Evolutionary conservation across 345 rosid genomes (phyloP).

Genomic region (Lepidium didymum): DNA sequence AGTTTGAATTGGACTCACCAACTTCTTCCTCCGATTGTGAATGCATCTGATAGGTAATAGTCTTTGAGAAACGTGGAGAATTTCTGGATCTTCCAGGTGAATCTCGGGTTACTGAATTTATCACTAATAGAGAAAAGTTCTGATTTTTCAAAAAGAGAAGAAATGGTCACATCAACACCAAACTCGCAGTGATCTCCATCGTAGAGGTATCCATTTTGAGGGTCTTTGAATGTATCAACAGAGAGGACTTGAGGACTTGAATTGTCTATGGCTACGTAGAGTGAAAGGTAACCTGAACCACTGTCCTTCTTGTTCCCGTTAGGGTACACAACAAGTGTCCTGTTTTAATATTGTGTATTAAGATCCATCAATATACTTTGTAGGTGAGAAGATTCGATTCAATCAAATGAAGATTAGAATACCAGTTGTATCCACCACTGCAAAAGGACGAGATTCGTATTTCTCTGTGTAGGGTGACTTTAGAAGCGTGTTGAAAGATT

Average conservation of each 20-base stretch:
- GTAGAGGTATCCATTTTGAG: slow-evolving; percentile 7
- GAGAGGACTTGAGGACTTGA: not conserved
- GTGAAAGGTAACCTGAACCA: slow-evolving; percentile 19
- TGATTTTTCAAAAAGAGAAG: not conserved
- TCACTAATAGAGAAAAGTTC: slow-evolving; percentile 10
- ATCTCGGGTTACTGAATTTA: not conserved
- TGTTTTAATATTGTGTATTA: no score
- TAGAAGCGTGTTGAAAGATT: not conserved
- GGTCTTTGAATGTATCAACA: not conserved
- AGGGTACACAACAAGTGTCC: slow-evolving; percentile 11
- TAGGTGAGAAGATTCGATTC: no score
- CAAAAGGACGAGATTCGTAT: slow-evolving; percentile 7
- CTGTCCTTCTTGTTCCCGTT: slow-evolving; percentile 14
- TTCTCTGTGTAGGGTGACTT: not conserved
- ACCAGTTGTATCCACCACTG: slow-evolving; percentile 14
- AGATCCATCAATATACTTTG: no score
- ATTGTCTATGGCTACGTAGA: slow-evolving; percentile 18
- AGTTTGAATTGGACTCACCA: not conserved
- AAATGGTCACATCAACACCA: slow-evolving; percentile 18
- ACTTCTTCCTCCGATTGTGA: slow-evolving; percentile 7
- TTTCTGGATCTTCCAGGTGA: not conserved
- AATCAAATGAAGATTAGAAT: no score
- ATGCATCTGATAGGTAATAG: not conserved
- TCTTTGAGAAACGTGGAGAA: not conserved
- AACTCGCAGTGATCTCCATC: slow-evolving; percentile 25